Base-by-base conservation (phyloP, 2,329 filamentous ascomycete species). In the Fusarium sp. region DNA sequence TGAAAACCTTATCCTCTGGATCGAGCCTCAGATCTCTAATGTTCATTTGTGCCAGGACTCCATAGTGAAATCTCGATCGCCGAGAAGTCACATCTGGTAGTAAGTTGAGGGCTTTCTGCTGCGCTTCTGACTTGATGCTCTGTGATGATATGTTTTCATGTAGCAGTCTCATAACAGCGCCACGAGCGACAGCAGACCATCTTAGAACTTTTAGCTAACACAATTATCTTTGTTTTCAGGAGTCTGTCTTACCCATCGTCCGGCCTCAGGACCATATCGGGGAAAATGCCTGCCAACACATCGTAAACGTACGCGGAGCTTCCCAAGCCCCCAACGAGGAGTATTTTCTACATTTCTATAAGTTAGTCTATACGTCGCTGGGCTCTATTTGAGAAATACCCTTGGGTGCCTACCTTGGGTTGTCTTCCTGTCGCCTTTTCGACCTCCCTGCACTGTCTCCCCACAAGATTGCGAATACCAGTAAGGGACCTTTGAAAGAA, bases 221-320 rank as follows among this genome's bases (percentile, higher is more conserved):
- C n/a, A n/a, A n/a, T n/a, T n/a, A n/a, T n/a, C n/a, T n/a, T n/a
- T n/a, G n/a, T n/a, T n/a, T n/a, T n/a, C n/a, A n/a, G n/a, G n/a
- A n/a, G n/a, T n/a, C n/a, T n/a, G n/a, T n/a, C 50, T 28, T 53
- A 53, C 50, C 50, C 51, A 9, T 54, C 51, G 5, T n/a, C 39
- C 7, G 51, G 51, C 7, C 51, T 37, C 1, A 55, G 32, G 11
- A 55, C 33, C 4, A 22, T 48, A 7, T 55, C 48, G 19, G 15
- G 6, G 5, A 48, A 55, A 0, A 19, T 15, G 8, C 19, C 17
- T 3, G 7, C 32, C 10, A 48, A 14, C 15, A 19, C 24, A 1
- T 55, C 35, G 7, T 55, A 55, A 8, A 55, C 28, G 7, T 55
- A 55, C 24, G 48, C 43, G n/a, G 52, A 55, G 9, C 52, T 49